Base-by-base conservation (phyloP, 805 yeast genomes). In the Barnettozyma californica region DNA sequence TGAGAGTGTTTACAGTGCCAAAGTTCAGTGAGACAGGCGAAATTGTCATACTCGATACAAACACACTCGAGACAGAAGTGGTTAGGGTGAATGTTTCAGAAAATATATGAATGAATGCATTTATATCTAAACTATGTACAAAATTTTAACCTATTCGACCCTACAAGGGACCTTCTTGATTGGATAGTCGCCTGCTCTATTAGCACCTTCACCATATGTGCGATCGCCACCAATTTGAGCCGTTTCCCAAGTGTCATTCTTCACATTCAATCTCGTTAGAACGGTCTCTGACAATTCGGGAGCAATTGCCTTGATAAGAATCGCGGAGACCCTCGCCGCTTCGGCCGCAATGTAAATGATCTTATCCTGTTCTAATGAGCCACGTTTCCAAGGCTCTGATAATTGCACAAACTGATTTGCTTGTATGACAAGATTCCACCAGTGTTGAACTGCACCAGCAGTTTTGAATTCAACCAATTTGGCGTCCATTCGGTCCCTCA, bases 301-400 rank as follows among this genome's bases (percentile, higher is more conserved):
- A 37, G 87, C 80, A 23, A 92, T 72, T 2, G 96, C 88, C 50
- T 76, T 81, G 29, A 85, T 70, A 33, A 87, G 60, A 8, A 92
- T 81, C 1, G 92, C 73, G 10, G 77, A 58, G 0, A 87, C 75
- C 48, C 98, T 73, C 14, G 83, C 73, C 1, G 81, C 75, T 56
- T 92, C 98, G 9, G 87, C 76, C 1, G 88, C 84, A 9, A 77
- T 59, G 52, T 76, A 80, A 2, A 91, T 78, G 13, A 81, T 74
- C 41, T 75, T 67, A 62, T 81, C 84, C 54, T 75, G 81, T 9
- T 64, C 64, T 2, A 54, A 50, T 3, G 57, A 52, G 1, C 58
- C 57, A 20, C 68, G 68, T 9, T 68, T 64, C 98, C 98, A 92
- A 0, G 97, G 97, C 57, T 81, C 83, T 6, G 80, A 67, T 1